Evolutionary conservation across 1,139 yeast species (phyloP).

Genomic region (Pichia sp.): DNA sequence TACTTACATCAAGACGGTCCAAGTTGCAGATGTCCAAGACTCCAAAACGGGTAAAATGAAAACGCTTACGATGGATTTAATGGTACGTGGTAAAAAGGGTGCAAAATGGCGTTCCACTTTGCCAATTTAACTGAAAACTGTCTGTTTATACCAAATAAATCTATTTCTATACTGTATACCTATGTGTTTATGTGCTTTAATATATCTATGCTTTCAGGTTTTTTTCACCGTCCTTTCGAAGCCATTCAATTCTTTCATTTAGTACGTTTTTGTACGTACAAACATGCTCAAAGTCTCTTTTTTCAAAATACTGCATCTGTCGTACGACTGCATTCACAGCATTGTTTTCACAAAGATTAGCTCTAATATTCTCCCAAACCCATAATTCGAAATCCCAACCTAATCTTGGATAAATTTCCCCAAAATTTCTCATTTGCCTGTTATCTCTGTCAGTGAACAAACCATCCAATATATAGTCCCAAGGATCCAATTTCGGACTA

Average conservation of each 20-base stretch:
- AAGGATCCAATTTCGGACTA: constrained; percentile 30
- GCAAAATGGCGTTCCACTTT: constrained; percentile 14
- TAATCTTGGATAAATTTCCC: constrained; percentile 12
- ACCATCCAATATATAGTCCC: constrained; percentile 14
- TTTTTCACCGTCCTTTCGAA: constrained; percentile 13
- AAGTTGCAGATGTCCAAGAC: constrained; percentile 29
- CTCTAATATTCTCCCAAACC: constrained; percentile 17
- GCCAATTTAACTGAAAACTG: not conserved
- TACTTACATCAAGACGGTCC: constrained; percentile 35
- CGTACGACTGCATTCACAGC: constrained; percentile 3
- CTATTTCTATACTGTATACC: too few species aligned
- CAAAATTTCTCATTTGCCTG: constrained; percentile 15
- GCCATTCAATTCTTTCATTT: constrained; percentile 18
- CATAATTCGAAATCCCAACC: constrained; percentile 18
- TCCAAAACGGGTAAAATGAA: constrained; percentile 17
- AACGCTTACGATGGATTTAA: constrained; percentile 33
- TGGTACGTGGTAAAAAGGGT: constrained; percentile 30
- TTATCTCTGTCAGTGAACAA: constrained; percentile 11
- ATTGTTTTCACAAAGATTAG: constrained; percentile 14
- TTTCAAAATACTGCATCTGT: constrained; percentile 14
- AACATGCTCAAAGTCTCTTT: constrained; percentile 11
- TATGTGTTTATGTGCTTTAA: too few species aligned
- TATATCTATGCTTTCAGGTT: not conserved
- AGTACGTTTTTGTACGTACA: constrained; percentile 15
- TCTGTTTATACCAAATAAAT: not conserved